Base-by-base conservation (phyloP, 805 yeast genomes). In the Cyberlindnera xishuangbannaensis region DNA sequence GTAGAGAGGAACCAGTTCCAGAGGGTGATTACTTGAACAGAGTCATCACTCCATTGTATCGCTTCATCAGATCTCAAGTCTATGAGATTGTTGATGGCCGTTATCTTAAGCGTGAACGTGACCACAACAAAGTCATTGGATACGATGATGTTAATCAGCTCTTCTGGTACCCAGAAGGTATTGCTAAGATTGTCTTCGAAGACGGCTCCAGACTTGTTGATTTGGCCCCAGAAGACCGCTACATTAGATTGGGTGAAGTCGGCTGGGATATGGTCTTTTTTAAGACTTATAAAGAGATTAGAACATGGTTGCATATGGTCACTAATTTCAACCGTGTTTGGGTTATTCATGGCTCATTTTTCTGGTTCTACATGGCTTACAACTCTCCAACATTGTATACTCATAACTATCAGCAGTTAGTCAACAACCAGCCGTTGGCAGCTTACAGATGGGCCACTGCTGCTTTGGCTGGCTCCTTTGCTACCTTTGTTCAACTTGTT, bases 111-210 rank as follows among this genome's bases (percentile, higher is more conserved):
- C 80, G 95, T 65, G 92, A 83, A 67, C 78, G 67, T 56, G 95
- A 83, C 59, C 95, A 83, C 62, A 79, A 79, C 64, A 67, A 76
- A 45, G 67, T 83, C 44, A 73, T 83, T 52, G 94, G 98, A 61
- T 92, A 92, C 61, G 99, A 92, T 68, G 99, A 92, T 69, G 95
- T 92, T 41, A 92, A 92, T 64, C 99, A 92, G 71, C 73, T 92
- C 51, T 92, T 94, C 67, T 92, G 99, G 99, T 92, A 94, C 65
- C 97, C 97, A 30, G 97, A 94, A 66, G 99, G 98, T 72, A 83
- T 92, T 46, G 80, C 94, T 40, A 81, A 92, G 64, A 88, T 92
- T 51, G 74, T 81, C 31, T 75, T 90, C 52, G 92, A 83, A 57
- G 97, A 92, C 58, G 96, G 95, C 47, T 71, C 95, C 14, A 79